Evolutionary conservation across 2,329 filamentous ascomycete species (phyloP).

Genomic region (Colletotrichum tropicicola): DNA sequence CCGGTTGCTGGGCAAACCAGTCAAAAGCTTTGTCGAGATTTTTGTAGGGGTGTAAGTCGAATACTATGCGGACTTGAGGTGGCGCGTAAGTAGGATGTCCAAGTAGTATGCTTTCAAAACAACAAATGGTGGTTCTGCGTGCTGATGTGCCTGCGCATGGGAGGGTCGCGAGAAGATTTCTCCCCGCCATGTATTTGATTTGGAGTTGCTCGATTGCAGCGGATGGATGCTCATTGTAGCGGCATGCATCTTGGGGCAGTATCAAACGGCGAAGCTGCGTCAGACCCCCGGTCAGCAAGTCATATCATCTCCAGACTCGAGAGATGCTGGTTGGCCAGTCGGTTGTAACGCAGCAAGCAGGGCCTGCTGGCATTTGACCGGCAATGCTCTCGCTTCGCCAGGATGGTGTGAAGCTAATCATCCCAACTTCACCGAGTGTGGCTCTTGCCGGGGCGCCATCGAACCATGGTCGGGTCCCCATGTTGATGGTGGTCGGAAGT

Average conservation of each 20-base stretch:
- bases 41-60: neutral
- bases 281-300: neutral
- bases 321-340: constrained; percentile 7
- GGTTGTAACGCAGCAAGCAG: neutral
- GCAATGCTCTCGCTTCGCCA: constrained; percentile 17
- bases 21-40: neutral
- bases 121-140: neutral
- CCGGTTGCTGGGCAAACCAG: neutral
- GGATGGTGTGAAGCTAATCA: constrained; percentile 24
- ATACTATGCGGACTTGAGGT: neutral
- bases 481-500: neutral
- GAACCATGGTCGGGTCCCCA: constrained; percentile 9
- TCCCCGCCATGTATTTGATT: neutral
- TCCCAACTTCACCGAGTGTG: constrained; percentile 21
- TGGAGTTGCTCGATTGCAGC: neutral
- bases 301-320: neutral
- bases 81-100: neutral
- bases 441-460: constrained; percentile 5
- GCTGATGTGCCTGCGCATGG: neutral
- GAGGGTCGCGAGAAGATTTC: constrained; percentile 10
- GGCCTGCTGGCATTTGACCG: constrained; percentile 20
- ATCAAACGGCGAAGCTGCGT: constrained; percentile 11
- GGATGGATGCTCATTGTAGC: neutral
- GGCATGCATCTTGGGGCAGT: constrained; percentile 10
- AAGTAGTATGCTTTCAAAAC: neutral